Base-by-base conservation (phyloP, 2,329 filamentous ascomycete genomes). In the Drechslerella coelobrocha region DNA sequence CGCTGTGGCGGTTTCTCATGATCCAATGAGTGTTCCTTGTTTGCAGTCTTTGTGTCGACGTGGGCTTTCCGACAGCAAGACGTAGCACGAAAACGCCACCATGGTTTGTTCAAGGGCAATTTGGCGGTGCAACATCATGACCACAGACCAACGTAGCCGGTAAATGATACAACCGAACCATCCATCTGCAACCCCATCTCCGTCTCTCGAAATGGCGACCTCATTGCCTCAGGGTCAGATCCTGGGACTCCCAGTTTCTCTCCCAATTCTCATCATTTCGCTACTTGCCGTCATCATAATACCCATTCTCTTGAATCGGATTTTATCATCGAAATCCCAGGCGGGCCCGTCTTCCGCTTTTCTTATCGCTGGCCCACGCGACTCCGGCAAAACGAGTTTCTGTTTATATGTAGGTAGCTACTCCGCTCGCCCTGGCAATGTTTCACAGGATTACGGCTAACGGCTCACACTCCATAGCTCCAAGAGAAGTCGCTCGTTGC, bases 351-450 rank as follows among this genome's bases (percentile, higher is more conserved):
- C 66, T 10, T 59, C 66, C 14, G 31, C 54, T 26, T 27, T 71
- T 19, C 59, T 71, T 6, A 43, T 71, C 21, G 39, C 66, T 9
- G 66, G 66, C 8, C 66, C 66, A 50, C 59, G 66, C 54, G 66
- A 71, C 43, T 45, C 66, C 41, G 66, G 66, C 41, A 71, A 71
- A 31, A 71, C 66, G 23, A 71, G 66, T 29, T 41, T 71, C 12
- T 29, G 61, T 7, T 26, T 71, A 17, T 63, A 71, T 23, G 66
- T 71, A 60, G 7, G 52, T 31, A 21, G 12, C 3, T 4, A 10
- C 21, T 21, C 41, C 14, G 4, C 4, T 23, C 41, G 5, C 2
- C 21, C 41, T 23, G 9, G 9, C 21, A 31, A 31, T 21, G 2
- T 2, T 43, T n/a, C 23, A 12, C 14, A 17, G 27, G 2, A 0